Conservation (phyloP, 169 alveolate species). For the Perkinsus olseni region DNA sequence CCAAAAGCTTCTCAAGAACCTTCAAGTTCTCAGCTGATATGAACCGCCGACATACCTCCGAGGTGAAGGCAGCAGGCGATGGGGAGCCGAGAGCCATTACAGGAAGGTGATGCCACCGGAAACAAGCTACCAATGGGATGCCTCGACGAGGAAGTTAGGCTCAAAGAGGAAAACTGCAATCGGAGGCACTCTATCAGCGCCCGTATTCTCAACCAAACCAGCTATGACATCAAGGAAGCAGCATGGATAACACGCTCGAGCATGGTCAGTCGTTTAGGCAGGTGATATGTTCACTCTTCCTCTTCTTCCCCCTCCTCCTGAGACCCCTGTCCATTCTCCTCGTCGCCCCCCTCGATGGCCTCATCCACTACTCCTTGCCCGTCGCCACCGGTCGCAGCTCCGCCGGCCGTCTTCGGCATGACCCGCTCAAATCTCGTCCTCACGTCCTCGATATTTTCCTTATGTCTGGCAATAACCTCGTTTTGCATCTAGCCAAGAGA, state of each 20-base stretch:
- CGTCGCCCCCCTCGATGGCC: not conserved
- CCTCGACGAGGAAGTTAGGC: too few relatives aligned
- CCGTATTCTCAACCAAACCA: too few relatives aligned
- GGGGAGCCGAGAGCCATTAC: too few relatives aligned
- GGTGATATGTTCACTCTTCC: not conserved
- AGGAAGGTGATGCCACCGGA: too few relatives aligned
- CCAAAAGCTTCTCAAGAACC: not conserved
- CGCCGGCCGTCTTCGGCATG: not conserved
- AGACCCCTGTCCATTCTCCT: not conserved
- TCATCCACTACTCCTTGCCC: not conserved
- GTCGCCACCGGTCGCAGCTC: not conserved
- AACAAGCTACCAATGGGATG: too few relatives aligned
- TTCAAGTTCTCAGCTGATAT: not conserved
- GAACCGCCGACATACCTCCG: not conserved
- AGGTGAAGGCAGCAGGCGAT: not conserved
- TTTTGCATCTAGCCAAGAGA: not conserved
- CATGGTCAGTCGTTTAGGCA: too few relatives aligned
- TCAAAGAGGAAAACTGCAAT: too few relatives aligned
- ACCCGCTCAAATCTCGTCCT: not conserved
- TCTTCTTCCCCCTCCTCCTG: not conserved
- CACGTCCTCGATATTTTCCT: not conserved
- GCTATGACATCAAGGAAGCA: too few relatives aligned
- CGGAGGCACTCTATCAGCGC: too few relatives aligned
- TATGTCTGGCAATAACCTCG: not conserved
- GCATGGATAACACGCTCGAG: too few relatives aligned